Evolutionary conservation across 202 grass and related monocot species (phyloP), one percentile per base, ranked within the genome.

Genomic region (Sporobolus alterniflorus): DNA sequence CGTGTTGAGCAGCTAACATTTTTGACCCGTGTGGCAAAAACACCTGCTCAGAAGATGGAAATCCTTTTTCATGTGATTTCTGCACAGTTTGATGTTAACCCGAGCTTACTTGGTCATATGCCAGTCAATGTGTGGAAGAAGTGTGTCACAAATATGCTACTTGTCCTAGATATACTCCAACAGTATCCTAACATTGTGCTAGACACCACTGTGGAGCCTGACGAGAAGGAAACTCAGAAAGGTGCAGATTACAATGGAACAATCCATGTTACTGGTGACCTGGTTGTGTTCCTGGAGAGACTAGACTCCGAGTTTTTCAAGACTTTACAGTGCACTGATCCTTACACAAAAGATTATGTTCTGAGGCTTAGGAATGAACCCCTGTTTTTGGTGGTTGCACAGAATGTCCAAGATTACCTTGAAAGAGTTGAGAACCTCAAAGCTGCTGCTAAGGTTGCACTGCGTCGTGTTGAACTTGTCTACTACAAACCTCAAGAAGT

Each of bases 31-130:
- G 92, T 95, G 25, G 95, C 95, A 29, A 98, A 98, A 89, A 98
- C 95, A 22, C 92, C 95, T 22, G 92, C 95, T 25, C 95, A 98
- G 72, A 98, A 98, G 82, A 89, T 98, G 65, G 92, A 93, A 69
- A 95, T 98, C 22, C 65, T 98, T 41, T 95, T 93, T 51, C 86
- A 92, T 82, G 88, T 98, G 61, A 95, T 98, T 16, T 95, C 95
- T 24, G 88, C 95, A n/a, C 96, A 95, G 64, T 98, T 98, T 90
- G 96, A 98, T 83, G 87, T 98, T 33, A 98, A 98, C 51, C 96
- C 96, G 39, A 95, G 92, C 70, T 93, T 95, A 63, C 87, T 98
- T 56, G 96, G 92, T 33, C 96, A 98, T 82, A 95, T 98, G 92
- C 96, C 96, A 49, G 71, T 92, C 63, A 85, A 89, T 29, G 75